These are phyloP conservation scores for Kockiozyma suomiensis DNA, from an alignment of 805 yeast genomes.

Conservation along the genomic window DNA sequence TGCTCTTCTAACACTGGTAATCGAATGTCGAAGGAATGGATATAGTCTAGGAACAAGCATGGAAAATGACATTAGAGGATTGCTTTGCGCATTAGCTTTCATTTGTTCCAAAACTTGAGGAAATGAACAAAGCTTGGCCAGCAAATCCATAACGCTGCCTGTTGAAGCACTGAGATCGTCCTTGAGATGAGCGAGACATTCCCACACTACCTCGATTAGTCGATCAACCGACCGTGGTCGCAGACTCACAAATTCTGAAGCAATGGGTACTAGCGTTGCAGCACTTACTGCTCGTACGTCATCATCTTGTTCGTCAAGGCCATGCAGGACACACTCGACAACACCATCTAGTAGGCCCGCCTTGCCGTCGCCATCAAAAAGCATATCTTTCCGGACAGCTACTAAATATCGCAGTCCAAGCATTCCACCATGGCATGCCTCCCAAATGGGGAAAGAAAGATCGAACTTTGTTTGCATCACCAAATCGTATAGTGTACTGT, in stretches of 20 bases:
- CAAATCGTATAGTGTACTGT: slow-evolving; percentile 63
- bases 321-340: slow-evolving; percentile 82
- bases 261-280: slow-evolving; percentile 86
- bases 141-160: slow-evolving; percentile 92
- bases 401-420: slow-evolving; percentile 90
- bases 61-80: slow-evolving; percentile 61
- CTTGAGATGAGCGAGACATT: slow-evolving; percentile 74
- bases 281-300: slow-evolving; percentile 98
- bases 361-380: slow-evolving; percentile 52
- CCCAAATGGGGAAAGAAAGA: slow-evolving; percentile 72
- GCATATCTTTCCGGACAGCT: slow-evolving; percentile 79
- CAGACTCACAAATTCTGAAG: slow-evolving; percentile 77
- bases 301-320: slow-evolving; percentile 74
- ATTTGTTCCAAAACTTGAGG: slow-evolving; percentile 73
- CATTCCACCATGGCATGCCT: slow-evolving; percentile 98
- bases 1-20: slow-evolving; percentile 84
- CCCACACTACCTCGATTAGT: slow-evolving; percentile 79
- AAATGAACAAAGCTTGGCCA: slow-evolving; percentile 84
- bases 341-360: slow-evolving; percentile 65
- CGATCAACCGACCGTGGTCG: slow-evolving; percentile 52
- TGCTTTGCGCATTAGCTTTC: slow-evolving; percentile 58
- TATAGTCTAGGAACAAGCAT: slow-evolving; percentile 84
- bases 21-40: slow-evolving; percentile 92
- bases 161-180: slow-evolving; percentile 95
- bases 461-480: slow-evolving; percentile 62